These are phyloP conservation scores for Pichia kudriavzevii DNA, from an alignment of 1,139 yeast genomes.

Conservation along the genomic window DNA sequence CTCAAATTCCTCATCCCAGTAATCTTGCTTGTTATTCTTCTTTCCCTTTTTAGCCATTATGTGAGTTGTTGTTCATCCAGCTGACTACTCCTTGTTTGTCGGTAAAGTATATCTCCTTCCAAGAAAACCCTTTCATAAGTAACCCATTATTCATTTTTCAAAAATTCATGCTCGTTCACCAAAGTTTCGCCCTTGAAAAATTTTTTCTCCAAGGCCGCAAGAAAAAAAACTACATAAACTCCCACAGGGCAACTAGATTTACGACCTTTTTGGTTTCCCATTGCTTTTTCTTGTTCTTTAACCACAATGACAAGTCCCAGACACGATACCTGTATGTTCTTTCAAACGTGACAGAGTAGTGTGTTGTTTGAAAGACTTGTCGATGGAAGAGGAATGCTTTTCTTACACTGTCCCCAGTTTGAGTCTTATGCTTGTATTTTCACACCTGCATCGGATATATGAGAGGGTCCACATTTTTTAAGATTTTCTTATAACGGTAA, in stretches of 20 bases:
- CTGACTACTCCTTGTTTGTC: too few species aligned
- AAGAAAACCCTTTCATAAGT: too few species aligned
- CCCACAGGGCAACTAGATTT: too few species aligned
- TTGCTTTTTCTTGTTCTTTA: constrained; percentile 1
- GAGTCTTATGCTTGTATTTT: constrained; percentile 18
- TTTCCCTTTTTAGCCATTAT: constrained; percentile 37
- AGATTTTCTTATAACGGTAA: not conserved
- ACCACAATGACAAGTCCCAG: constrained; percentile 5
- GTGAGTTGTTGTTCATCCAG: not conserved
- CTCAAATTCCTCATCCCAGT: constrained; percentile 78
- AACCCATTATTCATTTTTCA: too few species aligned
- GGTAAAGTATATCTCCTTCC: too few species aligned
- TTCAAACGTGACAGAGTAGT: constrained; percentile 1
- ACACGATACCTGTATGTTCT: constrained; percentile 5
- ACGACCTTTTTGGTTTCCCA: not conserved
- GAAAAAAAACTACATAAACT: too few species aligned
- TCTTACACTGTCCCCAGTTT: constrained; percentile 16
- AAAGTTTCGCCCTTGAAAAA: not conserved
- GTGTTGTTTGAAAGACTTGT: constrained; percentile 2
- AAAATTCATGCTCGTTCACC: too few species aligned
- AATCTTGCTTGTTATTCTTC: constrained; percentile 46
- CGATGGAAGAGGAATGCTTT: constrained; percentile 13
- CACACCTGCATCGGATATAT: constrained; percentile 18
- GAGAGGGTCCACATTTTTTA: constrained; percentile 13
- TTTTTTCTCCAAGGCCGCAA: not conserved